Conservation (phyloP, 352 stramenopile genomes). For the Globisporangium alternatum region DNA sequence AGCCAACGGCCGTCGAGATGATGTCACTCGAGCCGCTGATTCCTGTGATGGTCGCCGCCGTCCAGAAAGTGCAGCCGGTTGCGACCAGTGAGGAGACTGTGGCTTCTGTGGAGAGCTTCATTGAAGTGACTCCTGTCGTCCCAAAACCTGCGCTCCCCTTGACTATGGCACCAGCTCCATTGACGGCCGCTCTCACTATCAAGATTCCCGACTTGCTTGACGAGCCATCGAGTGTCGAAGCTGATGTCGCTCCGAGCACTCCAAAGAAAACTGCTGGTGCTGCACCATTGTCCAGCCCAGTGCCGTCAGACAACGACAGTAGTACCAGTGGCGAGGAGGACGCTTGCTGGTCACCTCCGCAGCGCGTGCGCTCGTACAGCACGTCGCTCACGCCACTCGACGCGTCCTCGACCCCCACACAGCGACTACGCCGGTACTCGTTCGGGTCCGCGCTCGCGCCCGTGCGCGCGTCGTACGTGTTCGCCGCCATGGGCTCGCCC, state of each 20-base stretch:
- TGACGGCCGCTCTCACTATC: background rate
- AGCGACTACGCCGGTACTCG: constrained; percentile 16
- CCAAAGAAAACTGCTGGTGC: background rate
- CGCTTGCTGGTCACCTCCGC: background rate
- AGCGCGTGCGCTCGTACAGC: constrained; percentile 15
- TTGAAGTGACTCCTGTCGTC: background rate
- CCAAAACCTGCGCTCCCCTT: background rate
- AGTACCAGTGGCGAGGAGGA: background rate
- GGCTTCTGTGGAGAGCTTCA: background rate
- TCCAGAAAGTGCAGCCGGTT: background rate
- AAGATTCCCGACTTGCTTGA: too few relatives aligned
- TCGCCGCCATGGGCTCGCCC: constrained; percentile 10
- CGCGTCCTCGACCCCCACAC: constrained; percentile 13
- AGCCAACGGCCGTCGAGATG: too few relatives aligned
- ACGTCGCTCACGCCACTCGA: constrained; percentile 12
- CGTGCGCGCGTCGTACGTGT: constrained; percentile 6
- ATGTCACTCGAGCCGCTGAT: background rate
- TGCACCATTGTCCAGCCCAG: background rate
- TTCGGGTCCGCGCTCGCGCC: constrained; percentile 11
- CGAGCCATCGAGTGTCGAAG: too few relatives aligned
- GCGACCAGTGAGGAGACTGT: background rate
- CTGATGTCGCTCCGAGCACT: background rate
- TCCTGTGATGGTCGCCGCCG: background rate
- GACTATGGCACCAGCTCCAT: background rate
- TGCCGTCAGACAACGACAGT: background rate